phyloP scores from a whole-genome alignment of 306 rosid species.

The peach (Prunus persica) region DNA sequence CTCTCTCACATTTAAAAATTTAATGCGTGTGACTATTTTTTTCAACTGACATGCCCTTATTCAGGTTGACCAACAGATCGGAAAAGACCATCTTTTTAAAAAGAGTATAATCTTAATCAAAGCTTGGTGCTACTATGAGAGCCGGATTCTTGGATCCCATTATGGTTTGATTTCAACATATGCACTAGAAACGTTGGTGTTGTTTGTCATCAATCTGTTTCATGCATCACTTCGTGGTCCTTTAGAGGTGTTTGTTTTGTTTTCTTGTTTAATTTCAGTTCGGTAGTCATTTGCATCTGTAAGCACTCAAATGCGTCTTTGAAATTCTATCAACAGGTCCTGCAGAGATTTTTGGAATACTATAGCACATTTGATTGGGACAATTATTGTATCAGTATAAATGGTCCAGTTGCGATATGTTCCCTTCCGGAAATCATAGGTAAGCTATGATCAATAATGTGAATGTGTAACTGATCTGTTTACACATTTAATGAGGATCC shows the following conservation, averaged over 20 bases:
- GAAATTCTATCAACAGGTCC: slow-evolving; percentile 45
- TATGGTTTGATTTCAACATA: slow-evolving; percentile 66
- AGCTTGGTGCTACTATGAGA: slow-evolving; percentile 81
- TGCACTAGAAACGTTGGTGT: slow-evolving; percentile 61
- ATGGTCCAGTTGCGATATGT: slow-evolving; percentile 29
- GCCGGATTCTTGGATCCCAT: slow-evolving; percentile 67
- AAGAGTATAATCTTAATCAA: slow-evolving; percentile 60
- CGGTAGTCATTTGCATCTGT: slow-evolving; percentile 18
- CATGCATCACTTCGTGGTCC: slow-evolving; percentile 63
- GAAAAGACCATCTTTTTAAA: slow-evolving; percentile 64
- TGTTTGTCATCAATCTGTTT: slow-evolving; percentile 51
- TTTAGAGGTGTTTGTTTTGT: slow-evolving; percentile 51
- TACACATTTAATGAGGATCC: slow-evolving; percentile 15
- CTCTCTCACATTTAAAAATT: not conserved
- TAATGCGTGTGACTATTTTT: not conserved
- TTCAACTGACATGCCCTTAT: slow-evolving; percentile 7
- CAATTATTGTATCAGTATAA: slow-evolving; percentile 40
- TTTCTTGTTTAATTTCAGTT: slow-evolving; percentile 10
- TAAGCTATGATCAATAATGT: slow-evolving; percentile 25
- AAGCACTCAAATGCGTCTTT: slow-evolving; percentile 18
- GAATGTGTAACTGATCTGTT: slow-evolving; percentile 8
- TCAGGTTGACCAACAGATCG: slow-evolving; percentile 55
- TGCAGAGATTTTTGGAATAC: slow-evolving; percentile 63
- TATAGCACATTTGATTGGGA: slow-evolving; percentile 64
- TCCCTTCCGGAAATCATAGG: slow-evolving; percentile 51